Percentiles rank a stretch among this genome's conserved stretches.
Evolutionary conservation across 345 rosid species (phyloP).

Genomic region (Brassica incana): DNA sequence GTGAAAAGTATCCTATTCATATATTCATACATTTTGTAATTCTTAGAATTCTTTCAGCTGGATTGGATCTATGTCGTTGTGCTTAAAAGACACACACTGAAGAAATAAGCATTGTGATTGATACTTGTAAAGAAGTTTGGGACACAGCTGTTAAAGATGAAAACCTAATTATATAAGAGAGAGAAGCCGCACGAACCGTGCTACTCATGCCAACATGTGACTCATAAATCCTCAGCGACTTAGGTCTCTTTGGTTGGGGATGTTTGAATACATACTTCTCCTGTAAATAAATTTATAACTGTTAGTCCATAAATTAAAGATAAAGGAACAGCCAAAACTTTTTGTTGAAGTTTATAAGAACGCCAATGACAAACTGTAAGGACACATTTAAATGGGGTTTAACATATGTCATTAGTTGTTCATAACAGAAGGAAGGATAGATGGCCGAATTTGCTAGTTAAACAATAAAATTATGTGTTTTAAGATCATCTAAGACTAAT

Average conservation of each 20-base stretch:
- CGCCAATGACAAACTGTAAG: constrained; percentile 3
- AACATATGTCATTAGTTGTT: not conserved
- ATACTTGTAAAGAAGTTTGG: constrained; percentile 10
- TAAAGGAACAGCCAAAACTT: constrained; percentile 5
- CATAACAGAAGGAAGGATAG: not conserved
- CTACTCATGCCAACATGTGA: constrained; percentile 99
- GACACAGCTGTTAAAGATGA: not conserved
- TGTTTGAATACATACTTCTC: constrained; percentile 81
- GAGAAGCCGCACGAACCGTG: constrained; percentile 51
- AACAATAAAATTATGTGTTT: not conserved
- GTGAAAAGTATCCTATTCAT: not conserved
- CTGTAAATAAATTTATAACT: constrained; percentile 43
- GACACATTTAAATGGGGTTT: not conserved
- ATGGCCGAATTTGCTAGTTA: not conserved
- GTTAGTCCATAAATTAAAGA: constrained; percentile 5
- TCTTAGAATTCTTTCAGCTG: not conserved
- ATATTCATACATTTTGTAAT: not conserved
- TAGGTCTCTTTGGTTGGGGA: constrained; percentile 86
- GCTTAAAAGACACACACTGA: not conserved
- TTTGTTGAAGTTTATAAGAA: not conserved
- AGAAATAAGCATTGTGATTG: constrained; percentile 15
- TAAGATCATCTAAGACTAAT: constrained; percentile 5
- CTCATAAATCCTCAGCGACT: constrained; percentile 90
- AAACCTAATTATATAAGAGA: not conserved
- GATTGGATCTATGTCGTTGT: constrained; percentile 4